Percentiles rank a stretch among this genome's conserved stretches.
phyloP scores from a whole-genome alignment of 768 basidiomycete genomes.

The Mycena galopus region DNA sequence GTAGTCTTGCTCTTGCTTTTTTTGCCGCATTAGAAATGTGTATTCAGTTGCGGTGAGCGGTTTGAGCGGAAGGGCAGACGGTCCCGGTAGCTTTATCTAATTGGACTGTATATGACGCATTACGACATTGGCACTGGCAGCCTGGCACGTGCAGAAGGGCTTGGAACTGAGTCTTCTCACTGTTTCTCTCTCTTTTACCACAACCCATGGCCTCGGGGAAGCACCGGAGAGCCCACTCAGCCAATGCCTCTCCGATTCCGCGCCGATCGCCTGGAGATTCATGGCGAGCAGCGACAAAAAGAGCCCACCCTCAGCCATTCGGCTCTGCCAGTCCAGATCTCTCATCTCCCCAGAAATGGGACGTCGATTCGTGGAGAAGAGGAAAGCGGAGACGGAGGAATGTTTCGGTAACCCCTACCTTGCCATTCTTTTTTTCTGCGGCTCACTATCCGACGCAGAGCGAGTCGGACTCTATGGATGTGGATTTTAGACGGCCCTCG shows the following conservation, averaged over 20 bases:
- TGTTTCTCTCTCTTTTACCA: neutral
- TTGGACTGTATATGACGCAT: neutral
- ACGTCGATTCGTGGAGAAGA: slow-evolving; percentile 65
- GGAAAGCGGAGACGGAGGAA: slow-evolving; percentile 68
- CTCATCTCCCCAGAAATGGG: slow-evolving; percentile 60
- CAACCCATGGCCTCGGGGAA: slow-evolving; percentile 49
- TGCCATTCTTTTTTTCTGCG: slow-evolving; percentile 16
- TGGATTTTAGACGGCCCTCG: slow-evolving; percentile 37
- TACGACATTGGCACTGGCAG: no score
- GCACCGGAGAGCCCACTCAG: slow-evolving; percentile 68
- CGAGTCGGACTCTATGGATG: slow-evolving; percentile 33
- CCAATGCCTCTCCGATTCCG: slow-evolving; percentile 53
- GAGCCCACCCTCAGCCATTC: slow-evolving; percentile 56
- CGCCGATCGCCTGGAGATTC: slow-evolving; percentile 51
- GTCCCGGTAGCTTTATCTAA: no score
- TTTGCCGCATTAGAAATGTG: neutral
- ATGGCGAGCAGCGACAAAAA: slow-evolving; percentile 62
- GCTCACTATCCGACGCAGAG: slow-evolving; percentile 17
- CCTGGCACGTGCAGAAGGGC: neutral
- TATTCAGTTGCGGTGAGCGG: no score
- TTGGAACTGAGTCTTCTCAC: no score
- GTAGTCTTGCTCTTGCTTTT: neutral
- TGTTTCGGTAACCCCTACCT: slow-evolving; percentile 54
- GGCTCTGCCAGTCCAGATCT: slow-evolving; percentile 43
- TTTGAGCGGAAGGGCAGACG: no score